Evolutionary conservation across 768 basidiomycete genomes (phyloP).

Genomic region (Pleurotus tuoliensis): DNA sequence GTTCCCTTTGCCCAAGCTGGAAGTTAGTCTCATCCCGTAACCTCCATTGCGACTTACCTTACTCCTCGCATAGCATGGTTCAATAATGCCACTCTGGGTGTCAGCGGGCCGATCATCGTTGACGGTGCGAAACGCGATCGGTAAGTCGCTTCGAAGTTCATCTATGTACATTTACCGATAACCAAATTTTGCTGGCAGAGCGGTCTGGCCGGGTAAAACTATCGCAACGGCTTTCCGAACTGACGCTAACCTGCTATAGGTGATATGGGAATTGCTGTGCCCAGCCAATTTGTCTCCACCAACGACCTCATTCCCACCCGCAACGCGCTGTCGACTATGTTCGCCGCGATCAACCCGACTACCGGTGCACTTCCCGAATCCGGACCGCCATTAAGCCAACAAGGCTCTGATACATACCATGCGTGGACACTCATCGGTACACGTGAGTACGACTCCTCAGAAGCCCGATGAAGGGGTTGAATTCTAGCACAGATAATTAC

Average conservation of each 20-base stretch:
- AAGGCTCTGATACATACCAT: conserved; percentile 52
- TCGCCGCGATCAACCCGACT: conserved; percentile 43
- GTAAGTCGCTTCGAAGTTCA: conserved; percentile 17
- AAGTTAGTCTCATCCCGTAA: conserved; percentile 20
- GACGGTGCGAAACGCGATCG: conserved; percentile 59
- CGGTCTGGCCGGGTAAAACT: conserved; percentile 51
- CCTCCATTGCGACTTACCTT: not conserved
- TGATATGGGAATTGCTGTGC: conserved; percentile 63
- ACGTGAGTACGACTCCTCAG: conserved; percentile 22
- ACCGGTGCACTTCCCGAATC: conserved; percentile 57
- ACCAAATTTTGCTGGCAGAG: conserved; percentile 22
- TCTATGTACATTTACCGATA: not conserved
- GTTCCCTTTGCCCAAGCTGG: conserved; percentile 45
- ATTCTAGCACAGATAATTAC: conserved; percentile 43
- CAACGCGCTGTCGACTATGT: conserved; percentile 58
- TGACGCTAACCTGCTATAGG: conserved; percentile 21
- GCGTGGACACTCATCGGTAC: conserved; percentile 60
- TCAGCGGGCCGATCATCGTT: conserved; percentile 58
- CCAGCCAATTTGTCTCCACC: conserved; percentile 58
- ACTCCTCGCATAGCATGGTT: conserved; percentile 36
- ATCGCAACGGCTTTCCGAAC: not conserved
- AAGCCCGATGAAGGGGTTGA: not conserved
- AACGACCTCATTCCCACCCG: conserved; percentile 52
- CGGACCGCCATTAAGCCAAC: conserved; percentile 42
- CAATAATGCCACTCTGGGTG: conserved; percentile 51